Evolutionary conservation across 805 yeast genomes (phyloP).

Genomic region (Candida maesae): DNA sequence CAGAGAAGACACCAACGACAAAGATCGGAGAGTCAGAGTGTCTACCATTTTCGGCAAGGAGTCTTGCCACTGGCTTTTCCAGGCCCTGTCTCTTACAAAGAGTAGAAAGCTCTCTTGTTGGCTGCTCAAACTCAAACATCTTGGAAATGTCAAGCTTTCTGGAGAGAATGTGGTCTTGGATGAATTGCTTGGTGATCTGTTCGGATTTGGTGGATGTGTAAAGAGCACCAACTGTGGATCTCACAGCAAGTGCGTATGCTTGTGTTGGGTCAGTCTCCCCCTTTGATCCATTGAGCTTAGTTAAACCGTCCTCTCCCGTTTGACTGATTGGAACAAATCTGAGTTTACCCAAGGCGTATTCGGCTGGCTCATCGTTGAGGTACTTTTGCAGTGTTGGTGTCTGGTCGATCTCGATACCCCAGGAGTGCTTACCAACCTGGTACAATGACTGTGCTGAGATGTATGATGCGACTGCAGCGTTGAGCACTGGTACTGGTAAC

Average conservation of each 20-base stretch:
- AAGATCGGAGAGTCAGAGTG: conserved; percentile 76
- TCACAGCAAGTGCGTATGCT: conserved; percentile 64
- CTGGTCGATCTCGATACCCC: conserved; percentile 88
- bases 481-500: conserved; percentile 74
- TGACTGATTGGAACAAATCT: conserved; percentile 40
- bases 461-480: conserved; percentile 72
- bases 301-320: conserved; percentile 47
- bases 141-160: conserved; percentile 71
- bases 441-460: conserved; percentile 64
- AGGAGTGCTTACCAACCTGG: conserved; percentile 57
- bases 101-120: conserved; percentile 77
- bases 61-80: conserved; percentile 70
- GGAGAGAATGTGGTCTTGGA: conserved; percentile 72
- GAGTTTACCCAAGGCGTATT: conserved; percentile 66
- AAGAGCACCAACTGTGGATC: conserved; percentile 79
- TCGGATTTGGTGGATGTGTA: conserved; percentile 66
- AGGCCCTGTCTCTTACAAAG: conserved; percentile 74
- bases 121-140: conserved; percentile 78
- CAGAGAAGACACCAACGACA: conserved; percentile 88
- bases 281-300: conserved; percentile 34
- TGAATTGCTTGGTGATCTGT: conserved; percentile 57
- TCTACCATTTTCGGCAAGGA: conserved; percentile 93
- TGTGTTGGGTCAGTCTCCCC: conserved; percentile 26
- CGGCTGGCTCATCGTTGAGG: conserved; percentile 63
- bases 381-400: conserved; percentile 61